These are phyloP conservation scores for Tuctoria greenei DNA, from an alignment of 176 grass and related monocot genomes.

Conservation along the genomic window DNA sequence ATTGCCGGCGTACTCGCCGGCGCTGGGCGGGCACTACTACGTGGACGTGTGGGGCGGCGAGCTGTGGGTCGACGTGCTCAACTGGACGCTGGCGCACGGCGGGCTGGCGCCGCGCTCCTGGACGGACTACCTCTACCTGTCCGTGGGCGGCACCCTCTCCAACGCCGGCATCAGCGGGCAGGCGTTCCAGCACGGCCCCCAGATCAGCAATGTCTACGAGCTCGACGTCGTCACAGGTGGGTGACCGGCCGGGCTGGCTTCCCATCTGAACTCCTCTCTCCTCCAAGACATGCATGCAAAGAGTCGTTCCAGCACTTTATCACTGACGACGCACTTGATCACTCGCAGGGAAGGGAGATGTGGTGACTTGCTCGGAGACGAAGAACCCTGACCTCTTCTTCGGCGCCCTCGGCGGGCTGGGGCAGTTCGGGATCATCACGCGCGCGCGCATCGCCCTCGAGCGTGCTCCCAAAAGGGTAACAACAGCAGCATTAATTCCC, in stretches of 20 bases:
- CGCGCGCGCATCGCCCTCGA: conserved; percentile 92
- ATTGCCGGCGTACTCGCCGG: conserved; percentile 60
- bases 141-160: conserved; percentile 91
- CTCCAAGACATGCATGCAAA: no score
- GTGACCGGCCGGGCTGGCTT: no score
- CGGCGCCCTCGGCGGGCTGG: conserved; percentile 79
- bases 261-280: no score
- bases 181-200: conserved; percentile 82
- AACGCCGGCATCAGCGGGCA: conserved; percentile 94
- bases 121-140: conserved; percentile 92
- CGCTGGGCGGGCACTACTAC: conserved; percentile 67
- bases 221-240: conserved; percentile 85
- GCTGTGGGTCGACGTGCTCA: conserved; percentile 85
- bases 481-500: not conserved
- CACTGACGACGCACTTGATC: not conserved
- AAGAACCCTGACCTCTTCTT: conserved; percentile 71
- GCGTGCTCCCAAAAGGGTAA: conserved; percentile 76
- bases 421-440: conserved; percentile 92
- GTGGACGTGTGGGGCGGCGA: conserved; percentile 90
- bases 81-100: conserved; percentile 73
- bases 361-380: conserved; percentile 74
- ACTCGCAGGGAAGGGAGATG: conserved; percentile 65
- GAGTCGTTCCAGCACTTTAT: not conserved
- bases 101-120: conserved; percentile 81
- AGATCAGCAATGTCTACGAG: conserved; percentile 83